A percentile compares a stretch with the other conserved stretches of the same genome.
Evolutionary conservation across 257 asterid genomes (phyloP).

Genomic region (Scutellaria galericulata): DNA sequence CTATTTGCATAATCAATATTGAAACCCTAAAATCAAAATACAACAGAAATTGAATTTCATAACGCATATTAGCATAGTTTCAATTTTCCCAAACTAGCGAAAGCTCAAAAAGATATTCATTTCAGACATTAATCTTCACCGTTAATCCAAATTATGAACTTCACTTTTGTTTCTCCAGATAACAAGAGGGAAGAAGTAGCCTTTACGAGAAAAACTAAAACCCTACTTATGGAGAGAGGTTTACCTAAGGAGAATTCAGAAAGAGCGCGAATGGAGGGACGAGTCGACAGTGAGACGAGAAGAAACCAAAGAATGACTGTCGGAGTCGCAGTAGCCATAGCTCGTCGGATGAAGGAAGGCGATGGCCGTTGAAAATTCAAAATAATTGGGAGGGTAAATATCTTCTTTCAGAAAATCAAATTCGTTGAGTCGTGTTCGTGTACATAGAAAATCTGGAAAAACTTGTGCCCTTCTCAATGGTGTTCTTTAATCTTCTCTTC

Average conservation of each 20-base stretch:
- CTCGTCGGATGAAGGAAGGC: conserved; percentile 15
- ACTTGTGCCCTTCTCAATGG: neutral
- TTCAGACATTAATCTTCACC: conserved; percentile 20
- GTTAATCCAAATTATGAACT: conserved; percentile 3
- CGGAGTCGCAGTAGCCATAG: conserved; percentile 46
- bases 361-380: conserved; percentile 20
- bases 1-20: neutral
- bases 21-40: conserved; percentile 19
- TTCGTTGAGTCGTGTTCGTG: too few relatives aligned
- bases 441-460: neutral
- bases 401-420: neutral
- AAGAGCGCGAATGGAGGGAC: conserved; percentile 35
- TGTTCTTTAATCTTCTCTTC: neutral
- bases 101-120: neutral
- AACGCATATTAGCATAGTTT: conserved; percentile 16
- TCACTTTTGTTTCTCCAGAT: conserved; percentile 24
- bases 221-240: conserved; percentile 22
- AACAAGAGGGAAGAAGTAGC: neutral
- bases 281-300: conserved; percentile 29
- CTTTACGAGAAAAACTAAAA: conserved; percentile 7
- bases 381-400: conserved; percentile 27
- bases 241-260: conserved; percentile 64
- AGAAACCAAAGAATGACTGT: conserved; percentile 42
- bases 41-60: conserved; percentile 14
- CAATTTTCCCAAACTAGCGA: neutral